These are phyloP conservation scores for Hyphodiscus sp. DNA, from an alignment of 2,329 filamentous ascomycete species.

Conservation along the genomic window DNA sequence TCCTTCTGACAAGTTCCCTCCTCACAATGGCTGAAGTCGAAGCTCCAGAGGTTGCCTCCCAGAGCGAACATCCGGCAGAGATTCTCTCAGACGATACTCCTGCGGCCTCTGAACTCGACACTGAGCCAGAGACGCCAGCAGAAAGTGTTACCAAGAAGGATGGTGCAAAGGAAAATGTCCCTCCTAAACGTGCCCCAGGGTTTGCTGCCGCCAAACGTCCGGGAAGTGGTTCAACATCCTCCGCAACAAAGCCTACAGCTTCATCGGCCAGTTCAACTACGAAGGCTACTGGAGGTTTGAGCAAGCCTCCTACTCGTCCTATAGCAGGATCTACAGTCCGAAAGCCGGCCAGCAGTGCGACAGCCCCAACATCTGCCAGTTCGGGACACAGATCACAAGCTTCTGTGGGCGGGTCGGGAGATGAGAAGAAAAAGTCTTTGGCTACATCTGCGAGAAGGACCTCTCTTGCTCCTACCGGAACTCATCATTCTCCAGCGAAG, in stretches of 20 bases:
- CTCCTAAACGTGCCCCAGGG: constrained; percentile 21
- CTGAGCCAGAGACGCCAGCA: constrained; percentile 26
- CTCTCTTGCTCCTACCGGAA: constrained; percentile 23
- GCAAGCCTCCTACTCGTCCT: constrained; percentile 30
- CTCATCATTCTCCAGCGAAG: constrained; percentile 21
- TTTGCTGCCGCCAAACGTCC: constrained; percentile 23
- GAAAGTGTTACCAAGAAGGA: constrained; percentile 25
- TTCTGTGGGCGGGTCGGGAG: constrained; percentile 27
- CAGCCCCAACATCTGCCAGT: constrained; percentile 25
- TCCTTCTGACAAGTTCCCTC: background rate
- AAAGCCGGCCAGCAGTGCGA: constrained; percentile 27
- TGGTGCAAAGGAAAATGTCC: constrained; percentile 25
- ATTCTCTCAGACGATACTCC: constrained; percentile 21
- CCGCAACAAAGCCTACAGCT: constrained; percentile 21
- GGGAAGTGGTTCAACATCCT: constrained; percentile 19
- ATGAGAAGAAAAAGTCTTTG: constrained; percentile 28
- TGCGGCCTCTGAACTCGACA: constrained; percentile 23
- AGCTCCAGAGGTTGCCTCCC: constrained; percentile 16
- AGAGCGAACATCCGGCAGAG: constrained; percentile 19
- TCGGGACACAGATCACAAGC: constrained; percentile 23
- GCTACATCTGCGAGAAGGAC: constrained; percentile 24
- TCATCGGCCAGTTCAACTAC: constrained; percentile 23
- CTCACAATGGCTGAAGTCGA: constrained; percentile 27
- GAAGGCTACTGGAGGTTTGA: constrained; percentile 25
- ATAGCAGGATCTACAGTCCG: constrained; percentile 20